phyloP scores from a whole-genome alignment of 2,329 filamentous ascomycete species.

The Alternaria incomplexa region DNA sequence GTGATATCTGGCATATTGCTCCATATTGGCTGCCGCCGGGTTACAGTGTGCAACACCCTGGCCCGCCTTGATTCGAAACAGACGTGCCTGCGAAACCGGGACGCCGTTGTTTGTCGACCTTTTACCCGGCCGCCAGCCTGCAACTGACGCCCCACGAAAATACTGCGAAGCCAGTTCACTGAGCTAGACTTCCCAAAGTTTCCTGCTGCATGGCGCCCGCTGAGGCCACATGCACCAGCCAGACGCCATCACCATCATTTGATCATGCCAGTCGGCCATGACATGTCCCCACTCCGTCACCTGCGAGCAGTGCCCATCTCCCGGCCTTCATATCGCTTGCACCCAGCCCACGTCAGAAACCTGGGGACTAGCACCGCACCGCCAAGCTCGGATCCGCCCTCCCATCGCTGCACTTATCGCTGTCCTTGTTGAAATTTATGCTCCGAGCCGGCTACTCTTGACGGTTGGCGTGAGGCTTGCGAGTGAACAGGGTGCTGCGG shows the following conservation, averaged over 20 bases:
- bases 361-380: conserved; percentile 27
- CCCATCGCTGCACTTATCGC: conserved; percentile 28
- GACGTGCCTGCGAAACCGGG: conserved; percentile 39
- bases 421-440: conserved; percentile 33
- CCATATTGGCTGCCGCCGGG: conserved; percentile 39
- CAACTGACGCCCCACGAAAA: conserved; percentile 35
- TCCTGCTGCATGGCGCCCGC: conserved; percentile 32
- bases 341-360: conserved; percentile 21
- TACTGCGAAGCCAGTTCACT: conserved; percentile 21
- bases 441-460: conserved; percentile 35
- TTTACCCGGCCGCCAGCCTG: conserved; percentile 43
- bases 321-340: conserved; percentile 25
- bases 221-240: conserved; percentile 31
- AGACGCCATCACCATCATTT: conserved; percentile 28
- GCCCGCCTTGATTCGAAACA: conserved; percentile 38
- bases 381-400: conserved; percentile 41
- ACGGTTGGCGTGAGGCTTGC: conserved; percentile 43
- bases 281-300: conserved; percentile 21
- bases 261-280: neutral
- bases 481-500: conserved; percentile 33
- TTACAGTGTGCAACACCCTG: conserved; percentile 41
- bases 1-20: conserved; percentile 42
- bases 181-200: conserved; percentile 13
- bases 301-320: conserved; percentile 20
- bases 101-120: conserved; percentile 39